phyloP scores from a whole-genome alignment of 192 early-diverging fungal genomes.

The Dimargaris cristalligena region DNA sequence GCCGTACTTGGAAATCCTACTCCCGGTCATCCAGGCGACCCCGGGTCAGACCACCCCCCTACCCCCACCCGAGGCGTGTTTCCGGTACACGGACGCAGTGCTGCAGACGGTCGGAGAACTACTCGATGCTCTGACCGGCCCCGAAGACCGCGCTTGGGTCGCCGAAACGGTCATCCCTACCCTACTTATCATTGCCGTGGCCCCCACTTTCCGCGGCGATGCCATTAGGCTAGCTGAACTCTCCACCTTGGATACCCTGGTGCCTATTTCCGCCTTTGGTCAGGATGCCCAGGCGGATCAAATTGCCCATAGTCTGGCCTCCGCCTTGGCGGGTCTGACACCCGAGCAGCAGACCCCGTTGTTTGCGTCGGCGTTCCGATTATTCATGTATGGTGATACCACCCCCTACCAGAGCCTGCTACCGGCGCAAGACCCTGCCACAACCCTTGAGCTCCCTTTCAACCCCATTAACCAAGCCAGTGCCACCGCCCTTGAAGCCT shows the following conservation, averaged over 20 bases:
- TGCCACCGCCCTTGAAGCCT: not conserved
- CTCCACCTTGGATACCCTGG: slow-evolving; percentile 13
- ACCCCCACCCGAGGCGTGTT: no score
- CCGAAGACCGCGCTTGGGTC: slow-evolving; percentile 24
- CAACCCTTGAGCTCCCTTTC: not conserved
- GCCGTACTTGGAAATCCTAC: not conserved
- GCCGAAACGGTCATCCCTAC: slow-evolving; percentile 21
- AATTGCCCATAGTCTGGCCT: slow-evolving; percentile 23
- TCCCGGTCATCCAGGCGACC: not conserved
- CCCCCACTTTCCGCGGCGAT: slow-evolving; percentile 17
- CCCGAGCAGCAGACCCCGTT: not conserved
- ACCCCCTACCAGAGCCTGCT: not conserved
- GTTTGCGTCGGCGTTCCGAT: not conserved
- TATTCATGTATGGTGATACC: not conserved
- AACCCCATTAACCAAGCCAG: not conserved
- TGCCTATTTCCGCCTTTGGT: slow-evolving; percentile 10
- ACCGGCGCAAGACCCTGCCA: not conserved
- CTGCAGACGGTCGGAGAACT: slow-evolving; percentile 25
- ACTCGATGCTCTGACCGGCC: slow-evolving; percentile 20
- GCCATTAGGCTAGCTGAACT: no score
- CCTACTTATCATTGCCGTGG: slow-evolving; percentile 24
- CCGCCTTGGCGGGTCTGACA: slow-evolving; percentile 26
- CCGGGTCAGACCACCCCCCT: no score
- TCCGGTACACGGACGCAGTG: slow-evolving; percentile 32
- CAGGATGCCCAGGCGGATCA: slow-evolving; percentile 20